Percentiles rank a stretch among this genome's conserved stretches.
phyloP scores from a whole-genome alignment of 2,329 filamentous ascomycete species.

The Fusarium anguioides region DNA sequence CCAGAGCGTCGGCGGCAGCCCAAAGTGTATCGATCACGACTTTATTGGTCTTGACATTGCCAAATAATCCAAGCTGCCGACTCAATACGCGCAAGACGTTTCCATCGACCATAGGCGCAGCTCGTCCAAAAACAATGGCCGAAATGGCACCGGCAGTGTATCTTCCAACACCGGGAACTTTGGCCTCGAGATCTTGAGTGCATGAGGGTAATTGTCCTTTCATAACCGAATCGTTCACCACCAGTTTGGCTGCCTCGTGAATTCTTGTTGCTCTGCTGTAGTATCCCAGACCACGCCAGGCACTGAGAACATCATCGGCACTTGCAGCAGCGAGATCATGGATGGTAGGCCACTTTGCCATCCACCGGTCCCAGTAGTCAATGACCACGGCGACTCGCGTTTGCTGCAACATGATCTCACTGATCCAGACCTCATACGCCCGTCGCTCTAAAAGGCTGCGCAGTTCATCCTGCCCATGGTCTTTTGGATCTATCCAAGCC shows the following conservation, averaged over 20 bases:
- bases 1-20: constrained; percentile 67
- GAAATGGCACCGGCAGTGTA: constrained; percentile 73
- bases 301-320: constrained; percentile 66
- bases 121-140: constrained; percentile 69
- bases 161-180: constrained; percentile 68
- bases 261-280: constrained; percentile 72
- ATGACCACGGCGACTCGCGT: constrained; percentile 71
- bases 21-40: constrained; percentile 64
- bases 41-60: constrained; percentile 68
- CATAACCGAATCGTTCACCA: constrained; percentile 56
- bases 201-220: constrained; percentile 62
- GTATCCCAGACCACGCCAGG: constrained; percentile 72
- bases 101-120: constrained; percentile 71
- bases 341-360: constrained; percentile 69
- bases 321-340: constrained; percentile 64
- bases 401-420: constrained; percentile 75
- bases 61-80: constrained; percentile 67
- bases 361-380: constrained; percentile 73
- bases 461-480: constrained; percentile 48
- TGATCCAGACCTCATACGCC: constrained; percentile 75
- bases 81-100: constrained; percentile 72
- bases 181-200: constrained; percentile 58
- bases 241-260: constrained; percentile 65
- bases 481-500: constrained; percentile 62
- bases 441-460: constrained; percentile 60